A percentile compares a stretch with the other conserved stretches of the same genome.
These are phyloP conservation scores for Hymenotorrendiella dingleyae DNA, from an alignment of 2,329 filamentous ascomycete species.

Conservation along the genomic window DNA sequence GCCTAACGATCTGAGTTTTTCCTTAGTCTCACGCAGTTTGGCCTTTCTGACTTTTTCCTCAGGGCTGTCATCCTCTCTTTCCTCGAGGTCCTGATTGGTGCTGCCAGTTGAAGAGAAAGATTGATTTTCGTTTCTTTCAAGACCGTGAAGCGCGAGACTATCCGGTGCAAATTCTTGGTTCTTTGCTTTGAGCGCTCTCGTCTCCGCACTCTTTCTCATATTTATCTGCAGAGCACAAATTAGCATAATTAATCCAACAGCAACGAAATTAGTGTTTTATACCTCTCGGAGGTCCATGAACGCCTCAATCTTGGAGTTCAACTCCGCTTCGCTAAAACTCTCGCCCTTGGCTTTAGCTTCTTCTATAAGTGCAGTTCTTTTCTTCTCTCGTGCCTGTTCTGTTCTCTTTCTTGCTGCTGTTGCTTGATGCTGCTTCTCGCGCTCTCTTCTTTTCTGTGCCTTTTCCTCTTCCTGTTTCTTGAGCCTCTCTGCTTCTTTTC, in stretches of 20 bases:
- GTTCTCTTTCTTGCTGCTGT: too few relatives aligned
- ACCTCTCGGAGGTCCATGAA: constrained; percentile 17
- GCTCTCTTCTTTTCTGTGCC: too few relatives aligned
- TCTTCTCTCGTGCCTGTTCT: constrained; percentile 7
- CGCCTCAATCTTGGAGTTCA: constrained; percentile 10
- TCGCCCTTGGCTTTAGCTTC: constrained; percentile 7
- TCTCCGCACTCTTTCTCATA: not conserved
- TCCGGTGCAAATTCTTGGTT: not conserved
- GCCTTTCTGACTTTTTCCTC: not conserved
- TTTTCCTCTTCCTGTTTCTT: not conserved
- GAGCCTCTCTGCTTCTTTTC: not conserved
- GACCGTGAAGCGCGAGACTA: not conserved
- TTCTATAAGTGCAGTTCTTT: constrained; percentile 6
- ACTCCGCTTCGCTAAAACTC: constrained; percentile 7
- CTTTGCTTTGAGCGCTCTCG: not conserved
- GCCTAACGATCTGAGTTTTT: not conserved
- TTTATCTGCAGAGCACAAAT: not conserved
- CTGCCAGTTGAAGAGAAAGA: not conserved
- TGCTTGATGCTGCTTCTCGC: too few relatives aligned
- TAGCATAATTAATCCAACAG: not conserved
- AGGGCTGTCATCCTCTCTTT: not conserved
- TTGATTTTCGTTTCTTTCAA: not conserved
- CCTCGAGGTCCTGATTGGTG: not conserved
- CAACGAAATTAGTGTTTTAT: not conserved
- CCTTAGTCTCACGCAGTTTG: not conserved